Conservation (phyloP, 2,329 filamentous ascomycete species). For the Aspergillus oerlinghausenensis region DNA sequence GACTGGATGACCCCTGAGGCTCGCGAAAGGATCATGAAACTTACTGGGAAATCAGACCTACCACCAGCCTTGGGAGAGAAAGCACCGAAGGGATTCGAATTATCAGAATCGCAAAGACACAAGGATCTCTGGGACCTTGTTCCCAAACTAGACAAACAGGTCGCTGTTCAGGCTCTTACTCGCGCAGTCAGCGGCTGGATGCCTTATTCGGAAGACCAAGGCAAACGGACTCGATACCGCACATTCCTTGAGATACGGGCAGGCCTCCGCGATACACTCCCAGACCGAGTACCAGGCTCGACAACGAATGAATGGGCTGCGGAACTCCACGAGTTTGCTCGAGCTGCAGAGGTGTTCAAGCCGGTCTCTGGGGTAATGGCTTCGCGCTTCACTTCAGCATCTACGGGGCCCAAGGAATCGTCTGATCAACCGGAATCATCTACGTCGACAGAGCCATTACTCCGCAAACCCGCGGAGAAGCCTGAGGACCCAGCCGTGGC, state of each 20-base stretch:
- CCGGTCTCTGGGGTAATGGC: slow-evolving; percentile 92
- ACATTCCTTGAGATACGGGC: slow-evolving; percentile 74
- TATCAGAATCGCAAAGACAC: slow-evolving; percentile 60
- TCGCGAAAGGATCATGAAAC: slow-evolving; percentile 69
- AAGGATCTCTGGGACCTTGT: slow-evolving; percentile 56
- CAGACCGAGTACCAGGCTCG: slow-evolving; percentile 49
- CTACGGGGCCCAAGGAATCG: slow-evolving; percentile 34
- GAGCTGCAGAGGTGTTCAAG: slow-evolving; percentile 75
- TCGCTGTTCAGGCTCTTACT: slow-evolving; percentile 63
- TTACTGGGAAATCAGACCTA: slow-evolving; percentile 70
- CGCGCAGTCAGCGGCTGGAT: slow-evolving; percentile 64
- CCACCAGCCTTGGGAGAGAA: slow-evolving; percentile 73
- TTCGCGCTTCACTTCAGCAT: slow-evolving; percentile 73
- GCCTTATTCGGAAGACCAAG: slow-evolving; percentile 78
- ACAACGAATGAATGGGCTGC: slow-evolving; percentile 70
- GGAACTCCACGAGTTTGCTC: slow-evolving; percentile 74
- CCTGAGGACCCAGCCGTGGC: slow-evolving; percentile 73
- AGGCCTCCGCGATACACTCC: slow-evolving; percentile 55
- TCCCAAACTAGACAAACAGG: slow-evolving; percentile 61
- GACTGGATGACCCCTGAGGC: slow-evolving; percentile 79
- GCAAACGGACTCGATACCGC: slow-evolving; percentile 75
- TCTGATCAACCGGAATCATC: slow-evolving; percentile 30
- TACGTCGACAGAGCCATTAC: slow-evolving; percentile 31
- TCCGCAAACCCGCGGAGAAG: slow-evolving; percentile 51
- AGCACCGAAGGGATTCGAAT: slow-evolving; percentile 57